Conservation (phyloP, 768 basidiomycete species). For the Boletus coccyginus region DNA sequence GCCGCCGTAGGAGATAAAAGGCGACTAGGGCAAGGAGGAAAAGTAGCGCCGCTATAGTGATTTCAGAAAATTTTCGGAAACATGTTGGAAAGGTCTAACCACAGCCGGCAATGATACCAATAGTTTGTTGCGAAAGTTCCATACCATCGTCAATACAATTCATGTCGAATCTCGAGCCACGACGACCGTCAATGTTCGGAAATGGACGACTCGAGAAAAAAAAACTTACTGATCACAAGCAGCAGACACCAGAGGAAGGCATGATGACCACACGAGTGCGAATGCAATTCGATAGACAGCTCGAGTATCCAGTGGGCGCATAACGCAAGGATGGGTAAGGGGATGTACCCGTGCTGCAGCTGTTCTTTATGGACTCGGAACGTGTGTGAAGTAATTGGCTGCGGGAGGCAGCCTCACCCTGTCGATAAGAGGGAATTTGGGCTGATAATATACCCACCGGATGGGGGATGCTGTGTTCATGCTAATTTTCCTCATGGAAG, state of each 20-base stretch:
- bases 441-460: neutral
- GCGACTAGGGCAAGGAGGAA: neutral
- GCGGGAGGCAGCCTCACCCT: no score
- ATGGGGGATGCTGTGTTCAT: neutral
- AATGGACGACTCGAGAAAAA: neutral
- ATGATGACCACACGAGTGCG: neutral
- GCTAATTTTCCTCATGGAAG: neutral
- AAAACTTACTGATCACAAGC: conserved; percentile 16
- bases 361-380: neutral
- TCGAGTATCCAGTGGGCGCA: conserved; percentile 1
- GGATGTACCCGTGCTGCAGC: neutral
- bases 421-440: no score
- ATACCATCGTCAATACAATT: neutral
- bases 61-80: conserved; percentile 1
- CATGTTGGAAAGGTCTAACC: conserved; percentile 9
- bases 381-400: neutral
- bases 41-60: neutral
- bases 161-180: neutral
- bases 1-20: neutral
- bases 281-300: neutral
- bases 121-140: neutral
- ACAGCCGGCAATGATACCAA: neutral
- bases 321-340: neutral
- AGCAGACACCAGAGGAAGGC: conserved; percentile 4
- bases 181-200: neutral